A percentile compares a stretch with the other conserved stretches of the same genome.
These are phyloP conservation scores for Trichodelitschia bisporula DNA, from an alignment of 495 filamentous ascomycete species.

Conservation along the genomic window DNA sequence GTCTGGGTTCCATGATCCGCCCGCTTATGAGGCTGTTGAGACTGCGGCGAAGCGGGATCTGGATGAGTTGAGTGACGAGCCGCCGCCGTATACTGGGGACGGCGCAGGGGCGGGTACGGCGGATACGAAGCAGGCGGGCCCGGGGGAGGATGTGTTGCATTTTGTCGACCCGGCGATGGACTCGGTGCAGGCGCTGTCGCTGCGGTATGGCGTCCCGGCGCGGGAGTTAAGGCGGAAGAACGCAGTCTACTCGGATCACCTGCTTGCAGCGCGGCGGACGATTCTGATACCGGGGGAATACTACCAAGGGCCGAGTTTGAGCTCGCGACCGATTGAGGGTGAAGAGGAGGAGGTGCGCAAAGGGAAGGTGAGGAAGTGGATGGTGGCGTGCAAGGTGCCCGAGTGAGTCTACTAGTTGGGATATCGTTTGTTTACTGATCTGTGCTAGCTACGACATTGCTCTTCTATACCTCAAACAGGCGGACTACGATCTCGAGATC, in stretches of 20 bases:
- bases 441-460: conserved; percentile 40
- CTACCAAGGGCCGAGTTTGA: conserved; percentile 37
- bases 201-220: conserved; percentile 39
- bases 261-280: conserved; percentile 37
- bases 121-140: conserved; percentile 11
- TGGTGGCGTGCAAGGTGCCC: conserved; percentile 42
- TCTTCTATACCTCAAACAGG: conserved; percentile 39
- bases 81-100: conserved; percentile 13
- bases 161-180: conserved; percentile 38
- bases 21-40: not conserved
- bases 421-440: not conserved
- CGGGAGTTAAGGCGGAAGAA: conserved; percentile 31
- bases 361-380: conserved; percentile 39
- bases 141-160: conserved; percentile 34
- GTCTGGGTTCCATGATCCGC: conserved; percentile 19
- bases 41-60: conserved; percentile 18
- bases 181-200: conserved; percentile 33
- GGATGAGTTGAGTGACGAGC: conserved; percentile 3
- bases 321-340: conserved; percentile 36
- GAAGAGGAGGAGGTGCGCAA: conserved; percentile 44
- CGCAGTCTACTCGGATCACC: conserved; percentile 34
- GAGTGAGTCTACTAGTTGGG: conserved; percentile 21
- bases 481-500: conserved; percentile 33
- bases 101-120: not conserved
- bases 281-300: conserved; percentile 40